Evolutionary conservation across 1,139 yeast species (phyloP).

Genomic region (Yamadazyma pseudoaaseri): DNA sequence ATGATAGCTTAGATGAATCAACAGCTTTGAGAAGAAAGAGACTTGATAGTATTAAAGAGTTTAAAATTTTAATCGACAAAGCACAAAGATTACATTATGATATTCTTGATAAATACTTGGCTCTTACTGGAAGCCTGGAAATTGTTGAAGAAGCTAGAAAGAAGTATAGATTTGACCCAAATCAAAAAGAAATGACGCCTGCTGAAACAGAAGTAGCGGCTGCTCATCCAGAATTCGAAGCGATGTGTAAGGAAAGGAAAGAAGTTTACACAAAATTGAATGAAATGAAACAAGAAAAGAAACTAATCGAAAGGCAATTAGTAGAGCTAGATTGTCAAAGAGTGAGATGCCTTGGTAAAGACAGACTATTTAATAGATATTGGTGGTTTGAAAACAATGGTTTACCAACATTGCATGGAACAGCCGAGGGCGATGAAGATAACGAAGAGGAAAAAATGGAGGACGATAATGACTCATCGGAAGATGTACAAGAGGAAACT

Average conservation of each 20-base stretch:
- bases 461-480: conserved; percentile 37
- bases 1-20: conserved; percentile 64
- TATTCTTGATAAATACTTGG: conserved; percentile 24
- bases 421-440: conserved; percentile 36
- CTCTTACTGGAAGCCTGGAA: conserved; percentile 10
- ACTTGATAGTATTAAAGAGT: conserved; percentile 65
- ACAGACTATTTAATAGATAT: conserved; percentile 78
- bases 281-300: conserved; percentile 44
- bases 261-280: conserved; percentile 41
- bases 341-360: conserved; percentile 75
- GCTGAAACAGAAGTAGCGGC: conserved; percentile 50
- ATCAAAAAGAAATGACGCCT: conserved; percentile 43
- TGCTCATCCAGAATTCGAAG: conserved; percentile 44
- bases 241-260: conserved; percentile 42
- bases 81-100: conserved; percentile 47
- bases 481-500: conserved; percentile 51
- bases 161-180: conserved; percentile 29
- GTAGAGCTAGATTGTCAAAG: conserved; percentile 77
- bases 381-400: conserved; percentile 97
- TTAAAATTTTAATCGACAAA: conserved; percentile 48
- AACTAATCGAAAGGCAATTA: conserved; percentile 53
- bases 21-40: conserved; percentile 65
- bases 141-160: conserved; percentile 20
- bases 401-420: conserved; percentile 56
- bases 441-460: conserved; percentile 33